Evolutionary conservation across 495 filamentous ascomycete genomes (phyloP).

Genomic region (Neurospora terricola): DNA sequence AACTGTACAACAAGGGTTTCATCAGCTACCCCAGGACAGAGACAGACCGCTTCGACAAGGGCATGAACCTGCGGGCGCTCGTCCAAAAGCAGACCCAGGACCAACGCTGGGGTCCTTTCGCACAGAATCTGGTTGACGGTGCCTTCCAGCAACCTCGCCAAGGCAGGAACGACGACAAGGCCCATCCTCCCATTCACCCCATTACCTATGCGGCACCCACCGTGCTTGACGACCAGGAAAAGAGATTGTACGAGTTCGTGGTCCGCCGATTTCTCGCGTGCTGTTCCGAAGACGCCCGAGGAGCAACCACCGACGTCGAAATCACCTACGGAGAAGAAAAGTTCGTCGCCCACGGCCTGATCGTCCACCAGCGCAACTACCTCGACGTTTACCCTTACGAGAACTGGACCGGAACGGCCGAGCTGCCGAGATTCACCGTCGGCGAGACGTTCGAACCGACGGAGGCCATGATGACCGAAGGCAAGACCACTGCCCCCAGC

Average conservation of each 20-base stretch:
- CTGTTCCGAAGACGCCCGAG: slow-evolving; percentile 89
- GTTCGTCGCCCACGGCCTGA: slow-evolving; percentile 71
- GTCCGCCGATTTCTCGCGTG: slow-evolving; percentile 91
- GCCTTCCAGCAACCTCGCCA: slow-evolving; percentile 72
- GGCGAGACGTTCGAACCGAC: slow-evolving; percentile 80
- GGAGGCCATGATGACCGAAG: slow-evolving; percentile 80
- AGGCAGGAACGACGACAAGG: slow-evolving; percentile 86
- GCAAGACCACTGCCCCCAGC: slow-evolving; percentile 71
- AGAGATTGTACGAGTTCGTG: slow-evolving; percentile 84
- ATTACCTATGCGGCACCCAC: slow-evolving; percentile 62
- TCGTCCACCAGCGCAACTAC: slow-evolving; percentile 85
- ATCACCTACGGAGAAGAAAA: slow-evolving; percentile 74
- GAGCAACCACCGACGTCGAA: slow-evolving; percentile 72
- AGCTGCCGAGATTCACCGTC: slow-evolving; percentile 65
- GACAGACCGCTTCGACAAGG: slow-evolving; percentile 90
- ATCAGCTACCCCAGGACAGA: slow-evolving; percentile 97
- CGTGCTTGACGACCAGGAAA: slow-evolving; percentile 56
- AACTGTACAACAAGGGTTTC: slow-evolving; percentile 87
- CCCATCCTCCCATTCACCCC: slow-evolving; percentile 94
- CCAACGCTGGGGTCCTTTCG: slow-evolving; percentile 69
- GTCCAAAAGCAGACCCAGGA: slow-evolving; percentile 77
- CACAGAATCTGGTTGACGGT: slow-evolving; percentile 66
- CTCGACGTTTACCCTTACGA: slow-evolving; percentile 95
- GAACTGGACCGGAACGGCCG: slow-evolving; percentile 80
- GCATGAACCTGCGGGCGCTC: slow-evolving; percentile 71